These are phyloP conservation scores for Nitzschia inconspicua DNA, from an alignment of 108 stramenopile species.

Conservation along the genomic window DNA sequence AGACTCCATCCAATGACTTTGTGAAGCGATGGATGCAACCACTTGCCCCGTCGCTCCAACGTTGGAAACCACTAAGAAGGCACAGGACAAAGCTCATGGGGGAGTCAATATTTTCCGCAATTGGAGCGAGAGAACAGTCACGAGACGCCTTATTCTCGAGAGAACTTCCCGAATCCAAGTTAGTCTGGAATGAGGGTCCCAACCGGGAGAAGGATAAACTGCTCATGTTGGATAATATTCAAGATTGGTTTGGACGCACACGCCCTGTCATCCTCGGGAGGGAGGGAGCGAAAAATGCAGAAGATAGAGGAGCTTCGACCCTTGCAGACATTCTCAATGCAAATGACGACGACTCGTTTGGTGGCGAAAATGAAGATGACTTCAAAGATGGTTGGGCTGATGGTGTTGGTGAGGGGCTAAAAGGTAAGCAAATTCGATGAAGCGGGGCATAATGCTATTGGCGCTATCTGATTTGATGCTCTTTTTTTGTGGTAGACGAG, in stretches of 20 bases:
- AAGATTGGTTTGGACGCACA: conserved; percentile 79
- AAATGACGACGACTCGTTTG: conserved; percentile 46
- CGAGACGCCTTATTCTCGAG: conserved; percentile 10
- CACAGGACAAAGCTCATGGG: conserved; percentile 44
- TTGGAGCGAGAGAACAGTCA: neutral
- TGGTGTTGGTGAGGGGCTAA: conserved; percentile 77
- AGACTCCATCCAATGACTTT: conserved; percentile 19
- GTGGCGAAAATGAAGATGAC: conserved; percentile 33
- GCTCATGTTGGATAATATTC: conserved; percentile 60
- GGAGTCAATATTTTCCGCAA: conserved; percentile 30
- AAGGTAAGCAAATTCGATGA: no score
- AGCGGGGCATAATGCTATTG: no score
- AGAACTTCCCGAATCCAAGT: conserved; percentile 50
- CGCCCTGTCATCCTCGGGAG: conserved; percentile 72
- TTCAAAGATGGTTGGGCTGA: conserved; percentile 69
- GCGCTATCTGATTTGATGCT: no score
- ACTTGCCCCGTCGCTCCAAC: conserved; percentile 75
- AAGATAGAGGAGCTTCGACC: conserved; percentile 67
- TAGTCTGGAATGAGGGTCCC: conserved; percentile 82
- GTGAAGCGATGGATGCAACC: conserved; percentile 48
- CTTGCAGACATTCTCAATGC: conserved; percentile 66
- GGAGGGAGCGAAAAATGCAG: conserved; percentile 72
- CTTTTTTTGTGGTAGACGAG: no score
- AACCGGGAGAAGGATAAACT: conserved; percentile 61
- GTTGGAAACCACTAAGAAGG: conserved; percentile 19